These are phyloP conservation scores for Myxozyma melibiosi DNA, from an alignment of 805 yeast genomes.

Conservation along the genomic window DNA sequence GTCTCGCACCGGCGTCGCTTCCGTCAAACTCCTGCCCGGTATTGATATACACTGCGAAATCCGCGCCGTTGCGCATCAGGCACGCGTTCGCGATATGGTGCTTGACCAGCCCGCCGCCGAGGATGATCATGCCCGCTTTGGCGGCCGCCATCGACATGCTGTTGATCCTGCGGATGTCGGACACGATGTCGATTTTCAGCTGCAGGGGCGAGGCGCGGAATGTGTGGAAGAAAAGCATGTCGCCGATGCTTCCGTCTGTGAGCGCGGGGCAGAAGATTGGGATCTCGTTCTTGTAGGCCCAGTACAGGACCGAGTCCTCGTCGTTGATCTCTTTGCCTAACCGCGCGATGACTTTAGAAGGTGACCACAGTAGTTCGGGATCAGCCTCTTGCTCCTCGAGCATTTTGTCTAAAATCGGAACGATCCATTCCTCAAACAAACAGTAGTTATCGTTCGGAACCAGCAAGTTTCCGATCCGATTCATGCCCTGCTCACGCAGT, in stretches of 20 bases:
- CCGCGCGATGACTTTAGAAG: slow-evolving; percentile 87
- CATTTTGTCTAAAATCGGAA: slow-evolving; percentile 86
- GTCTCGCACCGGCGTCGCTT: slow-evolving; percentile 98
- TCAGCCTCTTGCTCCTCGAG: slow-evolving; percentile 80
- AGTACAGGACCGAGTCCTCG: slow-evolving; percentile 89
- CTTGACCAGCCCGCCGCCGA: slow-evolving; percentile 95
- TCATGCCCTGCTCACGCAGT: slow-evolving; percentile 92
- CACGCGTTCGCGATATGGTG: slow-evolving; percentile 99
- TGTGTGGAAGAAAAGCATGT: slow-evolving; percentile 98
- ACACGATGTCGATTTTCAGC: slow-evolving; percentile 86
- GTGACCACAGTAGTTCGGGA: slow-evolving; percentile 81
- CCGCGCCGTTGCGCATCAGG: slow-evolving; percentile 99
- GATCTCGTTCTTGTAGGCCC: slow-evolving; percentile 97
- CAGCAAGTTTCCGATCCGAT: slow-evolving; percentile 93
- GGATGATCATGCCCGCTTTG: slow-evolving; percentile 90
- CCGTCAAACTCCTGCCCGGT: slow-evolving; percentile 99
- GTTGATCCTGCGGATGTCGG: slow-evolving; percentile 88
- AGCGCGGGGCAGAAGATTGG: slow-evolving; percentile 97
- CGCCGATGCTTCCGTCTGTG: slow-evolving; percentile 98
- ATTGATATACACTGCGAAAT: slow-evolving; percentile 93
- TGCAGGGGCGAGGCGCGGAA: slow-evolving; percentile 91
- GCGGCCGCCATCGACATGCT: slow-evolving; percentile 94
- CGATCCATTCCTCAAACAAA: slow-evolving; percentile 97
- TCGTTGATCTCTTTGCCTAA: slow-evolving; percentile 94
- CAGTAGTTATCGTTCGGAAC: slow-evolving; percentile 99